phyloP scores from a whole-genome alignment of 2,329 filamentous ascomycete species.

The Trichoderma polysporum region DNA sequence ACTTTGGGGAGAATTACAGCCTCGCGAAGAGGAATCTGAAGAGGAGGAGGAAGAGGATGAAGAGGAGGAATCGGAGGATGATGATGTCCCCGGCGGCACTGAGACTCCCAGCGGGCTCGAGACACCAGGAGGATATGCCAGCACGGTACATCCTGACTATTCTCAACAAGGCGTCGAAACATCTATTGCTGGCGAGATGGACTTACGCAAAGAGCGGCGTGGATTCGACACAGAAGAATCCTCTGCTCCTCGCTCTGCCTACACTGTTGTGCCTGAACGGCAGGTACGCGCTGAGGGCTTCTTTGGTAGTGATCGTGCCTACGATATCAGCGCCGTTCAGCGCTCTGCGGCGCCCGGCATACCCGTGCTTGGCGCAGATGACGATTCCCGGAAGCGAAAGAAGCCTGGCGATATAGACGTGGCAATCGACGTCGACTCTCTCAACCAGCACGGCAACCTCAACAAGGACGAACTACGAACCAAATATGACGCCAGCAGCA shows the following conservation, averaged over 20 bases:
- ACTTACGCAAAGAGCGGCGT: slow-evolving; percentile 77
- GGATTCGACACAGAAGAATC: slow-evolving; percentile 86
- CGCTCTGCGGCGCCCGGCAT: slow-evolving; percentile 46
- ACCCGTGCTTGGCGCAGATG: slow-evolving; percentile 77
- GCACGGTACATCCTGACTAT: slow-evolving; percentile 77
- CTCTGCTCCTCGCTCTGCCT: slow-evolving; percentile 73
- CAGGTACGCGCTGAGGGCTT: slow-evolving; percentile 85
- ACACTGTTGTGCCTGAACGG: slow-evolving; percentile 86
- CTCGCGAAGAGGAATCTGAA: slow-evolving; percentile 71
- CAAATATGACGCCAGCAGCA: slow-evolving; percentile 73
- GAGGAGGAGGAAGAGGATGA: slow-evolving; percentile 78
- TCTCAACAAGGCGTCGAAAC: slow-evolving; percentile 64
- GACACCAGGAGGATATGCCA: slow-evolving; percentile 78
- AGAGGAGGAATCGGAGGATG: slow-evolving; percentile 66
- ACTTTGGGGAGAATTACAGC: slow-evolving; percentile 89
- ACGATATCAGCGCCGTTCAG: slow-evolving; percentile 67
- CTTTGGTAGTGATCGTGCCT: slow-evolving; percentile 92
- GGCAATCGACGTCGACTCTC: slow-evolving; percentile 79
- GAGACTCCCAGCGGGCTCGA: slow-evolving; percentile 76
- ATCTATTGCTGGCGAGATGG: slow-evolving; percentile 81
- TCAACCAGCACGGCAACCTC: slow-evolving; percentile 73
- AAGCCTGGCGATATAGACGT: slow-evolving; percentile 96
- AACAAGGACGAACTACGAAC: slow-evolving; percentile 80
- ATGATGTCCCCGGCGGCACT: slow-evolving; percentile 63
- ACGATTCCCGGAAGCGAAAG: slow-evolving; percentile 80